A percentile compares a stretch with the other conserved stretches of the same genome.
Evolutionary conservation across 306 rosid species (phyloP).

Genomic region (Betula pendula): DNA sequence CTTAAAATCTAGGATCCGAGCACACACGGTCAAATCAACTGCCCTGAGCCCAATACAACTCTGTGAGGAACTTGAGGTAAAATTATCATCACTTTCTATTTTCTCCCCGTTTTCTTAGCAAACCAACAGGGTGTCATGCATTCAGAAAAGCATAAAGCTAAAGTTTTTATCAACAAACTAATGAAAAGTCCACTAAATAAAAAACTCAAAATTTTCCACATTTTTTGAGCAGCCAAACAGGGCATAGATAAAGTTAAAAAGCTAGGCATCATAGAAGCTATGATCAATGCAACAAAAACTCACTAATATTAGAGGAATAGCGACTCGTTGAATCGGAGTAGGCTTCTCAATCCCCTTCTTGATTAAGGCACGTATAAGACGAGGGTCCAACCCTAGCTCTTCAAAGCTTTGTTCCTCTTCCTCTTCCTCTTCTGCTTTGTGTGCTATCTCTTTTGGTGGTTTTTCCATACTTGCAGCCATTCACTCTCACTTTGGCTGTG

Average conservation of each 20-base stretch:
- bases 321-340: slow-evolving; percentile 83
- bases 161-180: not conserved
- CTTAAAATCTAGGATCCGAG: not conserved
- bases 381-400: slow-evolving; percentile 65
- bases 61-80: not conserved
- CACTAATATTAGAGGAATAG: slow-evolving; percentile 74
- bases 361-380: slow-evolving; percentile 54
- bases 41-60: not conserved
- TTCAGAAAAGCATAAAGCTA: not conserved
- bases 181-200: not conserved
- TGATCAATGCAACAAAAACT: not conserved
- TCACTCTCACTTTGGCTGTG: not conserved
- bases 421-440: slow-evolving; percentile 28
- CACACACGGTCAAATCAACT: not conserved
- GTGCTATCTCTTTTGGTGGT: slow-evolving; percentile 28
- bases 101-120: not conserved
- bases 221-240: not conserved
- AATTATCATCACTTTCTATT: not conserved
- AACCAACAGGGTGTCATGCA: not conserved
- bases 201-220: not conserved
- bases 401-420: slow-evolving; percentile 56
- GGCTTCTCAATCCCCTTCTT: slow-evolving; percentile 63
- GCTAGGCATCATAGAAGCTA: not conserved
- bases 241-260: not conserved
- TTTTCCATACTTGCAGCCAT: slow-evolving; percentile 18